Base-by-base conservation (phyloP, 805 yeast genomes). In the Lachancea thermotolerans region DNA sequence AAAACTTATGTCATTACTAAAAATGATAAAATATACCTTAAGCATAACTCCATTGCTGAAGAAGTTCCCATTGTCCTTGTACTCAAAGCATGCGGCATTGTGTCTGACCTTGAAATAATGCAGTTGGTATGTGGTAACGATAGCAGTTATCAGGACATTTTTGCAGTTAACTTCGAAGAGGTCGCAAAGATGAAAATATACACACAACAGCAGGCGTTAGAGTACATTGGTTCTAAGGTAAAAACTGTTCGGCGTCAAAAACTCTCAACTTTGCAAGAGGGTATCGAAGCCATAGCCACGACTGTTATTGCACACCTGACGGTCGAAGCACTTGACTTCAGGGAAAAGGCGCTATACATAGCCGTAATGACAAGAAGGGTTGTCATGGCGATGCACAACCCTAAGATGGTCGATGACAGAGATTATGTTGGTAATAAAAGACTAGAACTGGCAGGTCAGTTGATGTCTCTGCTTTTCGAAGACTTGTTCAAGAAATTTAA, bases 371-470 rank as follows among this genome's bases (percentile, higher is more conserved):
- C 99, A 1, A 79, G 99, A 62, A 78, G 98, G 60, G 98, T 91
- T 2, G 76, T 93, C 17, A 87, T 88, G 95, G 87, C 99, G 4
- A 87, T 93, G 82, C 82, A 86, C 52, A 85, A 93, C 58, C 95
- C 97, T 7, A 81, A 81, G 54, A 82, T 88, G 82, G 95, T 93
- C n/a, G 99, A 93, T 60, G 99, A 93, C 67, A 81, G 98, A 67
- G 99, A 93, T 70, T 93, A 93, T 60, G 98, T 93, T 37, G 99
- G 99, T 72, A 91, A 91, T 69, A 93, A 93, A 66, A 85, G 99
- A 68, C 73, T 93, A 53, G 99, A 93, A 69, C 72, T 93, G 60
- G 99, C 99, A 0, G 99, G 99, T 47, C 99, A 93, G 67, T 74
- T 93, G 62, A 86, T 93, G 87, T 88, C 98, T 6, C 72, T 93